Conservation (phyloP, 768 basidiomycete genomes). For the Lactarius quietus region DNA sequence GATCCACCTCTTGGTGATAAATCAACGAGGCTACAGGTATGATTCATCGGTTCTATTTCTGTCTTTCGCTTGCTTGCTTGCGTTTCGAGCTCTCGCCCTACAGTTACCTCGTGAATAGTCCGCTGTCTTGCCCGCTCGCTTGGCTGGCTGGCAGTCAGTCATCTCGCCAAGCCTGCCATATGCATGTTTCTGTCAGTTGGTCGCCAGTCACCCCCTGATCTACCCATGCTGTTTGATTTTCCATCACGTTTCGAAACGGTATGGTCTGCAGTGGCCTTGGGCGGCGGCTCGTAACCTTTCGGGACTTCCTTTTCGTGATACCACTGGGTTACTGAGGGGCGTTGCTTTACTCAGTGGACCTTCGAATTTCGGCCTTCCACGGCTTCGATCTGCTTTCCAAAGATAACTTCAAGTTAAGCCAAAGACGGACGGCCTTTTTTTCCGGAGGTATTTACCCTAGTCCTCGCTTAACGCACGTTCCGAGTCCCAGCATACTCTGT, state of each 20-base stretch:
- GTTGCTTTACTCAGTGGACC: no score
- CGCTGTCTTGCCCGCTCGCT: not conserved
- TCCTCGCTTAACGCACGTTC: not conserved
- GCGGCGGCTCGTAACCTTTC: no score
- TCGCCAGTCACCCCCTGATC: not conserved
- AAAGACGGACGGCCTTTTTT: not conserved
- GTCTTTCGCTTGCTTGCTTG: not conserved
- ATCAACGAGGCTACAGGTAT: not conserved
- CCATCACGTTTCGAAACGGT: no score
- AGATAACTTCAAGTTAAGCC: no score
- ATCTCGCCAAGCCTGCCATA: not conserved
- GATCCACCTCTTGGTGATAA: no score
- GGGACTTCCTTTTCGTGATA: no score
- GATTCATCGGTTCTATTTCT: no score
- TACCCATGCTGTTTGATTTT: not conserved
- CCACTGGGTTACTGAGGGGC: no score
- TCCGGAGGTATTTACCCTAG: not conserved
- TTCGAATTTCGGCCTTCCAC: not conserved
- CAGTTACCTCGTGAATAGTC: not conserved
- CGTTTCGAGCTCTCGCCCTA: not conserved
- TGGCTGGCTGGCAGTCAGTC: not conserved
- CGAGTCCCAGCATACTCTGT: not conserved
- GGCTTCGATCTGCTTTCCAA: not conserved
- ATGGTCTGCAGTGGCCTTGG: not conserved
- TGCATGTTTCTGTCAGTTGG: no score